Evolutionary conservation across 352 stramenopile genomes (phyloP), one percentile per base, ranked within the genome.

Genomic region (Phytophthora nicotianae): DNA sequence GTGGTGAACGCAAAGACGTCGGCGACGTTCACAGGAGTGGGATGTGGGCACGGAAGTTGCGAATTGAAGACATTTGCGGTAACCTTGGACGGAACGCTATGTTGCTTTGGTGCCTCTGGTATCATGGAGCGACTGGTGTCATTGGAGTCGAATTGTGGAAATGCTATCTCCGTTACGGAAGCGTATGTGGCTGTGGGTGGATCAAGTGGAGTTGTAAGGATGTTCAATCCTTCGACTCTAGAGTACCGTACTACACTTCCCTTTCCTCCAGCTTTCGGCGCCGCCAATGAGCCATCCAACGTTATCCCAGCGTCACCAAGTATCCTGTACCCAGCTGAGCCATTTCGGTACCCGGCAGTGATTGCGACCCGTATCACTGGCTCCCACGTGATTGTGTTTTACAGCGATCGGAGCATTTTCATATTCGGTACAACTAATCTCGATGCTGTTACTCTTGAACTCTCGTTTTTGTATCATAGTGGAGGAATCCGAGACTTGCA

Each of bases 391-490:
- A 63, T 90, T 20, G 77, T 68, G 19, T 59, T 96, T 8, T 96
- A 96, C 61, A 85, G 77, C 26, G 88, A 96, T 50, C 79, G 81
- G 53, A 89, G 78, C 24, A 65, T 96, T 41, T 93, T 94, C 48
- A 82, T 97, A 20, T 94, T 91, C 45, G 75, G 81, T 33, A 77
- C 87, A 14, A 50, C 65, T 4, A 73, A 95, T 35, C 50, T 62
- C n/a, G 71, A 89, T 20, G 65, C 75, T 14, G 55, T 79, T 0
- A 75, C 70, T 14, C 59, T 85, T 5, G 73, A 93, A 29, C 82
- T 81, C 4, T 91, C 87, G 10, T 96, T 96, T 62, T 50, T 96
- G 10, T 90, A 90, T 49, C 88, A 96, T 52, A 90, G 79, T 42
- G 85, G 80, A 40, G 59, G 77, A 23, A 73, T 96, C 43, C 77